A percentile compares a stretch with the other conserved stretches of the same genome.
Evolutionary conservation across 495 filamentous ascomycete species (phyloP).

Genomic region (Podospora bellae-mahoneyi): DNA sequence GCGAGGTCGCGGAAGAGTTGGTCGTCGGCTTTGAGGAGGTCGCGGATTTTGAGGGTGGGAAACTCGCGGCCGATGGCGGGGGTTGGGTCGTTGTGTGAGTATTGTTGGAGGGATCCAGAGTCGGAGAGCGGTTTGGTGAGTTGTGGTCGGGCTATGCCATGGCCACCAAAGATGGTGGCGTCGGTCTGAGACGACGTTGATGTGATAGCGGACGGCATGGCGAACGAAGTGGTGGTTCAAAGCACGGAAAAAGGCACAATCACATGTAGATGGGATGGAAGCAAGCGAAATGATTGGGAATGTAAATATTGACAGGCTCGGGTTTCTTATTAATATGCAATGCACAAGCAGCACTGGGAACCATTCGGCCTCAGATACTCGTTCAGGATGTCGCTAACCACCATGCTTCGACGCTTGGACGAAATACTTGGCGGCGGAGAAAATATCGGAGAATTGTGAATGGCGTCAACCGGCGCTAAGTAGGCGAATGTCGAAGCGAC

Average conservation of each 20-base stretch:
- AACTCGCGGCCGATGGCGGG: constrained; percentile 74
- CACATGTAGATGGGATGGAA: constrained; percentile 6
- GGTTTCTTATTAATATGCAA: not conserved
- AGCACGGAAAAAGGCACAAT: not conserved
- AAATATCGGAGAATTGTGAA: constrained; percentile 21
- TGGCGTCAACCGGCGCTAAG: constrained; percentile 19
- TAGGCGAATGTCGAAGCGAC: constrained; percentile 15
- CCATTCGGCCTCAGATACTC: not conserved
- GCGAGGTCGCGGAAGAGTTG: constrained; percentile 21
- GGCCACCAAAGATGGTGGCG: constrained; percentile 19
- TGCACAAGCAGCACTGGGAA: not conserved
- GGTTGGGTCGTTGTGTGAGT: constrained; percentile 55
- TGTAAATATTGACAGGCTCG: not conserved
- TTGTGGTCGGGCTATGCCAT: constrained; percentile 19
- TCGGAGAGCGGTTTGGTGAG: constrained; percentile 11
- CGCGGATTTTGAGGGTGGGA: constrained; percentile 62
- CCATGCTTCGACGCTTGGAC: not conserved
- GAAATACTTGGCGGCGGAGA: constrained; percentile 19
- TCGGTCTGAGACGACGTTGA: not conserved
- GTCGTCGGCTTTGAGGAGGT: constrained; percentile 40
- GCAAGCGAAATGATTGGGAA: not conserved
- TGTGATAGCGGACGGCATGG: constrained; percentile 21
- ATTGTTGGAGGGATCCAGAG: constrained; percentile 21
- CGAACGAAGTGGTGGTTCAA: not conserved
- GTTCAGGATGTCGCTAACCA: not conserved